Evolutionary conservation across 805 yeast genomes (phyloP).

Genomic region (Nakazawaea populi): DNA sequence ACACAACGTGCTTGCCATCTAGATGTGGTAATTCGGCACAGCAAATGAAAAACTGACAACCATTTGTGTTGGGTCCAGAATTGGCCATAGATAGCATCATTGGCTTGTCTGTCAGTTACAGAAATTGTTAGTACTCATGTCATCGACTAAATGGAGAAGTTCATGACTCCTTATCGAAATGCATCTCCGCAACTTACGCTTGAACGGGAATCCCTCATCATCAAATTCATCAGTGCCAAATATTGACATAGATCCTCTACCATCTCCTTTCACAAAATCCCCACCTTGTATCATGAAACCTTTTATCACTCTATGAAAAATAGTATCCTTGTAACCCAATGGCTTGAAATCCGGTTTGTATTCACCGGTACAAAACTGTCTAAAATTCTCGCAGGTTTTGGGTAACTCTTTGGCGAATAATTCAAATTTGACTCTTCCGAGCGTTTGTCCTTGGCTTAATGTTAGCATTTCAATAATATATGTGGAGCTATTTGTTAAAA

Average conservation of each 20-base stretch:
- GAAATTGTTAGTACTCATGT: neutral
- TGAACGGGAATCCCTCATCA: constrained; percentile 35
- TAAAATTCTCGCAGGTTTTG: constrained; percentile 42
- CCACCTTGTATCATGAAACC: constrained; percentile 43
- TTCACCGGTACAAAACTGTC: constrained; percentile 50
- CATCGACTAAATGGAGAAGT: neutral
- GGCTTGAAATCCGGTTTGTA: constrained; percentile 30
- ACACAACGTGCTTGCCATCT: constrained; percentile 44
- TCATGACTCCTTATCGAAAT: neutral
- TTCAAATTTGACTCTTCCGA: constrained; percentile 41
- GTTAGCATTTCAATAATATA: neutral
- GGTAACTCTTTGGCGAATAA: constrained; percentile 35
- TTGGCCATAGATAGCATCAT: constrained; percentile 33
- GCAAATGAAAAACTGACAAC: constrained; percentile 40
- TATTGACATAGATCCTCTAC: constrained; percentile 36
- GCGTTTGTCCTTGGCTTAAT: constrained; percentile 15
- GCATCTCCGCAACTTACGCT: constrained; percentile 18
- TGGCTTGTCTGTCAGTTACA: constrained; percentile 16
- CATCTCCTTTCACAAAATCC: constrained; percentile 39
- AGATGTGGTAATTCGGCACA: constrained; percentile 27
- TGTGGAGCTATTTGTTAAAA: neutral
- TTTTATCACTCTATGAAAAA: constrained; percentile 34
- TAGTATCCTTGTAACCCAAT: constrained; percentile 34
- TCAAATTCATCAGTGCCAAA: constrained; percentile 34
- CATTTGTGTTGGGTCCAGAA: constrained; percentile 39